Percentiles rank a stretch among this genome's conserved stretches.
Evolutionary conservation across 129 eudicot species (phyloP).

Genomic region (Silybum marianum): DNA sequence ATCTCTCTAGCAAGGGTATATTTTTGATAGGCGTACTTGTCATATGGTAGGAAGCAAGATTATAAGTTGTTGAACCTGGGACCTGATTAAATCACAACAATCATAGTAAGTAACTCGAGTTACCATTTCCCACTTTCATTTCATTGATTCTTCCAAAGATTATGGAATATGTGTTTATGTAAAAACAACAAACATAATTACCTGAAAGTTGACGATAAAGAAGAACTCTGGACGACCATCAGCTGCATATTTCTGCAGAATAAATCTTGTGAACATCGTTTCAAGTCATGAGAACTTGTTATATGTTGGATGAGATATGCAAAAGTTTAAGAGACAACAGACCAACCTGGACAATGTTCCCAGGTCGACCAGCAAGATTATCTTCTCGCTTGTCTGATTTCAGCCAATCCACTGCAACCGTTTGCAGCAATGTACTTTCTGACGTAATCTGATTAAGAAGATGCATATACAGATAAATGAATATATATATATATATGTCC

Average conservation of each 20-base stretch:
- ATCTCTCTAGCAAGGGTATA: conserved; percentile 58
- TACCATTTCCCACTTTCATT: background rate
- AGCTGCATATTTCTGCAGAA: conserved; percentile 64
- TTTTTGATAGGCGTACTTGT: conserved; percentile 49
- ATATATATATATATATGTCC: background rate
- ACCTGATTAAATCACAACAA: conserved; percentile 34
- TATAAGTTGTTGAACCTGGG: conserved; percentile 61
- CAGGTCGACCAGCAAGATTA: conserved; percentile 64
- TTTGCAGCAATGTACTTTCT: conserved; percentile 53
- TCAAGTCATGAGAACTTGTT: background rate
- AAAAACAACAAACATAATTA: conserved; percentile 15
- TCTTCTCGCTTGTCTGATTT: conserved; percentile 75
- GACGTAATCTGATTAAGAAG: conserved; percentile 46
- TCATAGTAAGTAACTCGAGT: background rate
- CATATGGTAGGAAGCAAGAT: conserved; percentile 56
- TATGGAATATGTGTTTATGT: background rate
- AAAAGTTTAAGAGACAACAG: background rate
- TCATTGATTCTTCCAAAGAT: background rate
- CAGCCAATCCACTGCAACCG: conserved; percentile 65
- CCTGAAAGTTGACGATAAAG: conserved; percentile 66
- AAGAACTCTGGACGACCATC: conserved; percentile 69
- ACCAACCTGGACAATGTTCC: conserved; percentile 71
- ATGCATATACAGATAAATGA: background rate
- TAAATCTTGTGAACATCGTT: background rate
- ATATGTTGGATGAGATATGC: background rate